Base-by-base conservation (phyloP, 1,139 yeast species). In the Pichia inconspicua region DNA sequence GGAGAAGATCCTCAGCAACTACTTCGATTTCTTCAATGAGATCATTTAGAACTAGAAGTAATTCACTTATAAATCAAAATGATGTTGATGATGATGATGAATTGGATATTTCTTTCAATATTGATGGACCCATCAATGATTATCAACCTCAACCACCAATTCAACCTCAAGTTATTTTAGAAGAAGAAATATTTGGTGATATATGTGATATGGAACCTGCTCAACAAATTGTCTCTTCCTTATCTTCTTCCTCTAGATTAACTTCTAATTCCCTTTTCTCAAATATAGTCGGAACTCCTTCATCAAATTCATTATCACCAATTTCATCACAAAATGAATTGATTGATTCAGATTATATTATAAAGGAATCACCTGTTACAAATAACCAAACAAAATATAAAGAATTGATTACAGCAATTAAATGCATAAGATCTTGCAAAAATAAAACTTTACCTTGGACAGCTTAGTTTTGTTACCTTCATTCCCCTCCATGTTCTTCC, bases 341-440 rank as follows among this genome's bases (percentile, higher is more conserved):
- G 22, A 15, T 37, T 15, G 27, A 22, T 12, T 22, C 27, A 1
- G 15, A 37, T 19, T 22, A 4, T 12, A 19, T 37, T 22, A 7
- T 6, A 19, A 46, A 44, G 36, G 17, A 36, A 7, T 44, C 50
- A 7, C 28, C 19, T n/a, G 46, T 39, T 12, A 27, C 25, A 14
- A 28, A 39, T 37, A 47, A 34, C 43, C 52, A 40, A 4, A 36
- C 49, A 14, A 52, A 47, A 22, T 57, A 58, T 42, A 56, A 56
- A 43, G 65, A 62, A 40, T 46, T 62, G 32, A 52, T 58, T 0
- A 59, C 53, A 48, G 58, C 60, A 11, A 44, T 61, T 25, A 56
- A 55, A 43, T 61, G 65, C 46, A 57, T 62, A 42, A 56, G 51
- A 35, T 52, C 58, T 30, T 58, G 59, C 36, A 51, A 45, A 17